Evolutionary conservation across 2,329 filamentous ascomycete genomes (phyloP).

Genomic region (Neofusicoccum kwambonambiense): DNA sequence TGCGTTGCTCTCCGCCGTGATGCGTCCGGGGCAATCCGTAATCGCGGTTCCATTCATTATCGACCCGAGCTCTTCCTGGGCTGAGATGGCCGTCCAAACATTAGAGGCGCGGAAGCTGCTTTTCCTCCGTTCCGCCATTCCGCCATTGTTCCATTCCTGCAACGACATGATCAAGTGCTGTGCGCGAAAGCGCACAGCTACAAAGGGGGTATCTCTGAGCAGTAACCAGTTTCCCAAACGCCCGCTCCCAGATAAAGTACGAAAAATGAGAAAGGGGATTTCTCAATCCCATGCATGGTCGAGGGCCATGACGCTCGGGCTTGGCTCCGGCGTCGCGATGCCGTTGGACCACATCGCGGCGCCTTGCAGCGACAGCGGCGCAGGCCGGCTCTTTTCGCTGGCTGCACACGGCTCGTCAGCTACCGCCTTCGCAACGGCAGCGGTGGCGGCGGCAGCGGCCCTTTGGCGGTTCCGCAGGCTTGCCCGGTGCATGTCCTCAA

Average conservation of each 20-base stretch:
- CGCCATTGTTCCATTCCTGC: neutral
- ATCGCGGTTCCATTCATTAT: neutral
- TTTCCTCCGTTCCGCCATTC: neutral
- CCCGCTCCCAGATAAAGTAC: constrained; percentile 10
- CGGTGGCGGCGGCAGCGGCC: neutral
- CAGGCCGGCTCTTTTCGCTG: constrained; percentile 22
- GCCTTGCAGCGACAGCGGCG: constrained; percentile 28
- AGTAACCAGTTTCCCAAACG: constrained; percentile 9
- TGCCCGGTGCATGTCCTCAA: constrained; percentile 31
- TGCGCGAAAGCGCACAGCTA: constrained; percentile 18
- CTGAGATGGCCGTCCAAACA: constrained; percentile 10
- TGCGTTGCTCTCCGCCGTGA: neutral
- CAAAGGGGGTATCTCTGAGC: constrained; percentile 19
- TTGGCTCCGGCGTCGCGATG: constrained; percentile 40
- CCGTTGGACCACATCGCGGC: constrained; percentile 31
- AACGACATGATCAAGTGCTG: constrained; percentile 17
- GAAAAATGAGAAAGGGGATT: neutral
- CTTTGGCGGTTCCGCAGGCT: constrained; percentile 12
- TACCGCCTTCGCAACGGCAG: constrained; percentile 23
- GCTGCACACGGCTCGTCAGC: constrained; percentile 11
- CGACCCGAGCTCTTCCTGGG: neutral
- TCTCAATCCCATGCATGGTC: constrained; percentile 9
- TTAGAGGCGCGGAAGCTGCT: neutral
- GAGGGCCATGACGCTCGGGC: constrained; percentile 24
- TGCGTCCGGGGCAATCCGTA: neutral